Percentiles rank a stretch among this genome's conserved stretches.
Evolutionary conservation across 495 filamentous ascomycete genomes (phyloP).

Genomic region (Podospora didyma): DNA sequence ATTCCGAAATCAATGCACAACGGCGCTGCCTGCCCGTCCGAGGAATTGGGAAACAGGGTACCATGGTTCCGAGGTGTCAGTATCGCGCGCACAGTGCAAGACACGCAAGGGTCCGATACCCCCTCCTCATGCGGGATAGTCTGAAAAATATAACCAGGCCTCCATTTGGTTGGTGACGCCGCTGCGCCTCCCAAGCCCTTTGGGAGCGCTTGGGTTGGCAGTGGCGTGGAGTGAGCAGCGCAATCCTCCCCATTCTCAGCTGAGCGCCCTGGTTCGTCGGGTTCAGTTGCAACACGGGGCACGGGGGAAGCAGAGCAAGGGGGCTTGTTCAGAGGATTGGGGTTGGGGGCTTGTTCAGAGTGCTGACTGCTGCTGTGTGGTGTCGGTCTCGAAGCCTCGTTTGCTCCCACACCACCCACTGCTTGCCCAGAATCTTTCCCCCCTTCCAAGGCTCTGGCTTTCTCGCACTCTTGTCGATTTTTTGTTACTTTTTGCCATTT

Average conservation of each 20-base stretch:
- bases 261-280: not conserved
- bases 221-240: slow-evolving; percentile 4
- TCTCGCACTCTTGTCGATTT: too few relatives aligned
- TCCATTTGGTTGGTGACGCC: slow-evolving; percentile 16
- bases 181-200: slow-evolving; percentile 17
- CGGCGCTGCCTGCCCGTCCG: too few relatives aligned
- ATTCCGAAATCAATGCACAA: too few relatives aligned
- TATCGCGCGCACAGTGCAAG: not conserved
- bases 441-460: too few relatives aligned
- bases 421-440: too few relatives aligned
- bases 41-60: too few relatives aligned
- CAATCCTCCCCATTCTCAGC: slow-evolving; percentile 8
- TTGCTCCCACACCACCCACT: not conserved
- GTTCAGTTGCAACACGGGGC: not conserved
- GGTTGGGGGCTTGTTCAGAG: not conserved
- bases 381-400: not conserved
- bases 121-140: slow-evolving; percentile 7
- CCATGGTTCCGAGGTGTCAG: too few relatives aligned
- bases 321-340: not conserved
- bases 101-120: not conserved
- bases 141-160: not conserved
- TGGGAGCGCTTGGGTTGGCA: slow-evolving; percentile 6
- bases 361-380: not conserved
- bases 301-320: not conserved
- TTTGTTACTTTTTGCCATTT: too few relatives aligned